Evolutionary conservation across 192 early-diverging fungal species (phyloP).

Genomic region (Allomyces javanicus): DNA sequence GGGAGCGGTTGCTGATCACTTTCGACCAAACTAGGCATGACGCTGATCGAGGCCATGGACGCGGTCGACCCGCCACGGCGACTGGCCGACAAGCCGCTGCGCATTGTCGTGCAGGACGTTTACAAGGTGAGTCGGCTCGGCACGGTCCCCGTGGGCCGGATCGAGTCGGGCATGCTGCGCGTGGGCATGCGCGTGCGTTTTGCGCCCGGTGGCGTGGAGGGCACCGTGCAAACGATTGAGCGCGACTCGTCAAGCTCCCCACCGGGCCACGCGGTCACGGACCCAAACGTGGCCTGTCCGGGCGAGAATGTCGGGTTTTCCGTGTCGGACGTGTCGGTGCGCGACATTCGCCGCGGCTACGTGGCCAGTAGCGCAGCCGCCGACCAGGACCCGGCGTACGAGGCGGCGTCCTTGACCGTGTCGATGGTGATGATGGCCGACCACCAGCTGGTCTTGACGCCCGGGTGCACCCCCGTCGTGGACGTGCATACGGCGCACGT

Average conservation of each 20-base stretch:
- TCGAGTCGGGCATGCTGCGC: conserved; percentile 88
- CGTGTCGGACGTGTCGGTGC: conserved; percentile 94
- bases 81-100: conserved; percentile 83
- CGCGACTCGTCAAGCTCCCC: background rate
- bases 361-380: conserved; percentile 66
- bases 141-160: conserved; percentile 90
- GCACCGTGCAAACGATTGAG: conserved; percentile 94
- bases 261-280: conserved; percentile 53
- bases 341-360: conserved; percentile 91
- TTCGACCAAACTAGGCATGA: conserved; percentile 32
- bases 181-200: conserved; percentile 76
- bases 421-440: conserved; percentile 85
- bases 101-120: conserved; percentile 91
- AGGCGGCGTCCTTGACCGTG: conserved; percentile 69
- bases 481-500: conserved; percentile 95
- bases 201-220: conserved; percentile 66
- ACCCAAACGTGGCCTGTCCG: conserved; percentile 58
- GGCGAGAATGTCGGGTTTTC: conserved; percentile 97
- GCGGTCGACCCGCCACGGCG: conserved; percentile 79
- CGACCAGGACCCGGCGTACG: conserved; percentile 94
- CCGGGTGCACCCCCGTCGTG: conserved; percentile 80
- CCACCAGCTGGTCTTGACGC: conserved; percentile 72
- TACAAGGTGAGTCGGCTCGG: conserved; percentile 98
- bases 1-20: too few relatives aligned
- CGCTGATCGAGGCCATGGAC: conserved; percentile 88